These are phyloP conservation scores for Crithidia acanthocephali DNA, from an alignment of 208 protist species.

Conservation along the genomic window DNA sequence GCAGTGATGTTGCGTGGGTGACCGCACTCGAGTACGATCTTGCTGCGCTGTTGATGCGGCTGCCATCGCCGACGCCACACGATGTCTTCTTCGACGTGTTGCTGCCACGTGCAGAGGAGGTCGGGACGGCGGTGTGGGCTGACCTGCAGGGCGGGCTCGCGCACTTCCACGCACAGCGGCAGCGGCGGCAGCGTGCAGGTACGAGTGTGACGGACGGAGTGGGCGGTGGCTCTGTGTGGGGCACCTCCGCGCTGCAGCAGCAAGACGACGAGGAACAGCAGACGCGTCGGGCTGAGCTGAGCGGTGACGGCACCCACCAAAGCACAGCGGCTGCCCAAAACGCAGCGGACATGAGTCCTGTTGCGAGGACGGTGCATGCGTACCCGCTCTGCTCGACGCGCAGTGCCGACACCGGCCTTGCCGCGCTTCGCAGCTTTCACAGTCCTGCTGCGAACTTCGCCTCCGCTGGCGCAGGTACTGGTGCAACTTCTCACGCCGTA, in stretches of 20 bases:
- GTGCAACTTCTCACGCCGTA: background rate
- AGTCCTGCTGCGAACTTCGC: no score
- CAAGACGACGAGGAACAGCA: background rate
- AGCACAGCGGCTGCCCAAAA: no score
- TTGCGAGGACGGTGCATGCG: background rate
- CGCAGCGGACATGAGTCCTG: no score
- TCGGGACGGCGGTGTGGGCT: conserved; percentile 17
- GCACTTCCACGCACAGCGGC: background rate
- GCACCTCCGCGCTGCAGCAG: conserved; percentile 15
- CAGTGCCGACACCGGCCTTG: conserved; percentile 26
- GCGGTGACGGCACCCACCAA: background rate
- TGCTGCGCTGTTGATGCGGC: conserved; percentile 27
- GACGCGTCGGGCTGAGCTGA: no score
- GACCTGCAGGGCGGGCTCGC: background rate
- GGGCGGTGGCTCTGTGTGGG: background rate
- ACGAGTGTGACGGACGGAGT: background rate
- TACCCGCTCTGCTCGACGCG: conserved; percentile 30
- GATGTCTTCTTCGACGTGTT: conserved; percentile 27
- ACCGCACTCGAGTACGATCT: conserved; percentile 40
- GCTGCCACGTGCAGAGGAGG: conserved; percentile 20
- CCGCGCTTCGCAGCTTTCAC: conserved; percentile 10
- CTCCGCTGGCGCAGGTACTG: no score
- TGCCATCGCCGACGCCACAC: conserved; percentile 16
- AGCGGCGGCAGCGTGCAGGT: background rate
- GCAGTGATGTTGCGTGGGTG: conserved; percentile 12